phyloP scores from a whole-genome alignment of 2,329 filamentous ascomycete genomes.

The Talaromyces sp. region DNA sequence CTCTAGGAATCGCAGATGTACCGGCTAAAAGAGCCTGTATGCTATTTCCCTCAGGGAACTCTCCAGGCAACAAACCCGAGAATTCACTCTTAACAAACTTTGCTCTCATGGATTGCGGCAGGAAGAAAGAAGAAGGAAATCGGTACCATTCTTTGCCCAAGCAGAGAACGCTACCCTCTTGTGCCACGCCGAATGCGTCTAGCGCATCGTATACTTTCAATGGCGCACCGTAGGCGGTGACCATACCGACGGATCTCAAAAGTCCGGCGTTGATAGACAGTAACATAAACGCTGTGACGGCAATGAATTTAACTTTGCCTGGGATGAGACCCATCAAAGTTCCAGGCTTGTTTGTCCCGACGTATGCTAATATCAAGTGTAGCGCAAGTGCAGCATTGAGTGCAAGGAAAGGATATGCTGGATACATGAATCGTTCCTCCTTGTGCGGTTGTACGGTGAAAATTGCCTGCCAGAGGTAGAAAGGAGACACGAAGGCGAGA shows the following conservation, averaged over 20 bases:
- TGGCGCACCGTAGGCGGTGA: slow-evolving; percentile 80
- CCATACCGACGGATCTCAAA: slow-evolving; percentile 70
- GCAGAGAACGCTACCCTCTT: slow-evolving; percentile 69
- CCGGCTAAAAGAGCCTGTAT: slow-evolving; percentile 74
- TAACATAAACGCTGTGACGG: slow-evolving; percentile 60
- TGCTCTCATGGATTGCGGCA: slow-evolving; percentile 76
- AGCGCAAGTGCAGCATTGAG: slow-evolving; percentile 83
- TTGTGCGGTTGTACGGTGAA: slow-evolving; percentile 95
- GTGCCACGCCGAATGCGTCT: slow-evolving; percentile 51
- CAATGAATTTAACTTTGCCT: slow-evolving; percentile 66
- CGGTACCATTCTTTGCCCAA: slow-evolving; percentile 98
- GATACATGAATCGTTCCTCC: slow-evolving; percentile 98
- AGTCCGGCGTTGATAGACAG: slow-evolving; percentile 64
- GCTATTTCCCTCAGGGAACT: slow-evolving; percentile 72
- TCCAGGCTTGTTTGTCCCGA: slow-evolving; percentile 68
- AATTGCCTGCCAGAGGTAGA: slow-evolving; percentile 91
- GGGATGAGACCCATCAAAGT: slow-evolving; percentile 69
- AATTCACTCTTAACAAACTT: slow-evolving; percentile 94
- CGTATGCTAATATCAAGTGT: slow-evolving; percentile 71
- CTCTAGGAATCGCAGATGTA: slow-evolving; percentile 75
- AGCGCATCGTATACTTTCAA: slow-evolving; percentile 57
- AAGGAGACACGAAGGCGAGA: slow-evolving; percentile 74
- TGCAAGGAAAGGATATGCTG: slow-evolving; percentile 83
- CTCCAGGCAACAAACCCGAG: slow-evolving; percentile 79
- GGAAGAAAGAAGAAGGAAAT: slow-evolving; percentile 88